Evolutionary conservation across 2,329 filamentous ascomycete genomes (phyloP), one percentile per base, ranked within the genome.

Genomic region (Alternaria sp.): DNA sequence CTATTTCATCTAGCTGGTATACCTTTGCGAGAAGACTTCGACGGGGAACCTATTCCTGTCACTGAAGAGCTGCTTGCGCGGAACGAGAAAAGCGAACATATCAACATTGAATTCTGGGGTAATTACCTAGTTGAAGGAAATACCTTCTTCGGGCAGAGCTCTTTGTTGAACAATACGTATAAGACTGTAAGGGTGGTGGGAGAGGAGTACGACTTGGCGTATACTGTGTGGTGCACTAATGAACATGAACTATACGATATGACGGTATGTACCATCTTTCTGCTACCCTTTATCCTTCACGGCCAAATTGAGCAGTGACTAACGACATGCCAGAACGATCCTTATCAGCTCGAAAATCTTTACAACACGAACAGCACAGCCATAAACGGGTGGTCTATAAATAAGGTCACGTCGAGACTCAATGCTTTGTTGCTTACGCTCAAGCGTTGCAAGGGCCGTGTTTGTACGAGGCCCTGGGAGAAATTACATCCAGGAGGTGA

Each of bases 161-260:
- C 16, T 14, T 52, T 53, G 8, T 18, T 22, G 1, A 81, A 84
- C 46, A 89, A 89, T 64, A 89, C 87, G 0, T 90, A 89, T 79
- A 90, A 90, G 74, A 83, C 82, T 0, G 69, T 89, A 20, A 81
- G 87, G 14, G 76, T 90, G 3, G 78, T 87, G 4, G 79, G 83
- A 1, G 74, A 82, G 2, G 78, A 79, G 7, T 91, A 90, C 67
- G 86, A 85, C 67, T 72, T 91, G 3, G 86, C 88, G 62, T 92
- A 92, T 67, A 84, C 87, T 0, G 87, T 90, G 0, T 92, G 89
- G 89, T 92, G 90, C 68, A 90, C 80, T 7, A 87, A 88, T 54
- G 88, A 91, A 67, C 85, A 86, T 56, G 89, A 92, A 73, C 81
- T 90, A 5, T 92, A 91, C 70, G 84, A 91, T 63, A 73, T 90